Evolutionary conservation across 2,329 filamentous ascomycete species (phyloP), one percentile per base, ranked within the genome.

Genomic region (Hypoxylon rubiginosum): DNA sequence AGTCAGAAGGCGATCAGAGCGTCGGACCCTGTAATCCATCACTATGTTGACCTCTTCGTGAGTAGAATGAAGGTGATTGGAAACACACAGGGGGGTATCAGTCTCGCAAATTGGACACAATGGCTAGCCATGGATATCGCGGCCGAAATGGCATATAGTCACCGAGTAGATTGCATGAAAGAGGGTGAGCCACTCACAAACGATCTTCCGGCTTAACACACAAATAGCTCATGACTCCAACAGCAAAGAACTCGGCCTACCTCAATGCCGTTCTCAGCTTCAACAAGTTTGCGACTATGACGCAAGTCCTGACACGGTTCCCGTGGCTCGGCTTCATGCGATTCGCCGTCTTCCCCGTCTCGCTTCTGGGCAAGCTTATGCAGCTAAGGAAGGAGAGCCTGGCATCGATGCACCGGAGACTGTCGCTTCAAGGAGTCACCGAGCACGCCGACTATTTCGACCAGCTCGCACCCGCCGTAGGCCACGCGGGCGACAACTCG

Each of bases 51-150:
- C 57, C 36, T 66, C 10, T 73, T 72, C 49, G 53, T 72, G 5
- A 6, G 52, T 2, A 49, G 41, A 6, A 70, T 72, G 64, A 51
- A 57, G 24, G 50, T 59, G 10, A 24, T 62, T 1, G 65, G 66
- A 1, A n/a, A 45, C 1, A 17, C 19, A 0, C 7, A 13, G 13
- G 15, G 62, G 4, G 70, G 66, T 6, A 45, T 70, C 1, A 49
- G 30, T 41, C 15, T 72, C 10, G 9, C 62, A 0, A 58, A 50
- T 3, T 73, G 70, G 67, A 34, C 58, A 6, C 49, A 69, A 3
- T 72, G 71, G 71, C 13, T 71, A 24, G 58, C 34, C 21, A 43
- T 72, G 2, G 72, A 72, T 21, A 64, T 72, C n/a, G 36, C 66
- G 13, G 66, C 54, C 0, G 62, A 68, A 3, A 65, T 68, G 62